phyloP scores from a whole-genome alignment of 495 filamentous ascomycete genomes.

The Xylaria sp. region DNA sequence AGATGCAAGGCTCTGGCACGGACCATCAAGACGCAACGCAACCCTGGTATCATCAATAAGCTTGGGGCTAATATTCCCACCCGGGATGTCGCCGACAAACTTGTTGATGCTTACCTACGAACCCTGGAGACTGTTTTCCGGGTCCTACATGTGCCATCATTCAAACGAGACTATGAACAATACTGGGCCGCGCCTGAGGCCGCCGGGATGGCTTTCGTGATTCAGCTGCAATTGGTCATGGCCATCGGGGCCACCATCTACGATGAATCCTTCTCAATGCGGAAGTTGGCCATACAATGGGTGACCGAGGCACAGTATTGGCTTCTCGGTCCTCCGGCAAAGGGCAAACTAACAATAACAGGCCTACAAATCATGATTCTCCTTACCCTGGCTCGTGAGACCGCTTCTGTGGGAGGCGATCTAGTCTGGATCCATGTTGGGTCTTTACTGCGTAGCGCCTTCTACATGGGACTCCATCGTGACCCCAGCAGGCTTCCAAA shows the following conservation, averaged over 20 bases:
- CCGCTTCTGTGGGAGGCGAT: conserved; percentile 61
- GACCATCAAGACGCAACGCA: conserved; percentile 51
- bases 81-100: conserved; percentile 55
- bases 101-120: conserved; percentile 59
- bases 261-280: conserved; percentile 54
- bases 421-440: conserved; percentile 66
- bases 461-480: conserved; percentile 67
- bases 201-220: conserved; percentile 51
- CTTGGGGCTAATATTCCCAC: conserved; percentile 46
- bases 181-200: conserved; percentile 44
- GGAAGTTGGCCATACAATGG: conserved; percentile 65
- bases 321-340: conserved; percentile 60
- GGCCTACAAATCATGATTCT: conserved; percentile 67
- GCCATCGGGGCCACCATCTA: conserved; percentile 66
- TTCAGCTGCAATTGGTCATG: conserved; percentile 69
- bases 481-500: conserved; percentile 57
- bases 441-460: conserved; percentile 62
- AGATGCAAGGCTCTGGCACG: conserved; percentile 56
- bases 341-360: conserved; percentile 60
- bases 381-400: conserved; percentile 64
- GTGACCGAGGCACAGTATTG: conserved; percentile 68
- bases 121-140: conserved; percentile 61
- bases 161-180: conserved; percentile 56
- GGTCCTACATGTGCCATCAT: conserved; percentile 58
- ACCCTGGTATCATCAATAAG: conserved; percentile 50